These are phyloP conservation scores for Pseudogymnoascus sp. DNA, from an alignment of 2,329 filamentous ascomycete genomes.

Conservation along the genomic window DNA sequence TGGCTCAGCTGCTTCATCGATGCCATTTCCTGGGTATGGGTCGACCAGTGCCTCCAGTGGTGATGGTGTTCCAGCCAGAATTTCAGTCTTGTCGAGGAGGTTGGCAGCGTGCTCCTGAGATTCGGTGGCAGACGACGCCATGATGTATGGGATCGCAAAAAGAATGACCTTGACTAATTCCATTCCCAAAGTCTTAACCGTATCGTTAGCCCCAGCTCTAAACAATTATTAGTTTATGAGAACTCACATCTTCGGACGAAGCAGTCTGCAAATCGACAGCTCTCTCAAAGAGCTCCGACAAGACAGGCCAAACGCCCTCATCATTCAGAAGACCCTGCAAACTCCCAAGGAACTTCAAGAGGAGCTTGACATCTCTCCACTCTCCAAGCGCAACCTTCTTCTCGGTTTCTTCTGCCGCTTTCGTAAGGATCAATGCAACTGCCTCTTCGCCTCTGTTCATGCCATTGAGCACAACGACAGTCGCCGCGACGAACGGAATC, in stretches of 20 bases:
- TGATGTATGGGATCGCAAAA: slow-evolving; percentile 83
- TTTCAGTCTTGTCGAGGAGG: slow-evolving; percentile 87
- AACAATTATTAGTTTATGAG: neutral
- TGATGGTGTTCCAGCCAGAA: slow-evolving; percentile 85
- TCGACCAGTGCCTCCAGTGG: slow-evolving; percentile 79
- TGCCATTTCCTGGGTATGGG: slow-evolving; percentile 63
- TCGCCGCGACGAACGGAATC: slow-evolving; percentile 86
- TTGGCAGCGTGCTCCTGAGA: slow-evolving; percentile 68
- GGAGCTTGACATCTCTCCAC: slow-evolving; percentile 87
- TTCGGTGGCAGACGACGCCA: slow-evolving; percentile 64
- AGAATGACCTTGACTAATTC: slow-evolving; percentile 97
- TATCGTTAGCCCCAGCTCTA: neutral
- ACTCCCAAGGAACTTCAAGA: slow-evolving; percentile 82
- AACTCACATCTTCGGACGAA: slow-evolving; percentile 80
- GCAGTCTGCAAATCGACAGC: slow-evolving; percentile 92
- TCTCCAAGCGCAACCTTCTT: slow-evolving; percentile 62
- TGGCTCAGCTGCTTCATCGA: slow-evolving; percentile 53
- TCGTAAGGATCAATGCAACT: slow-evolving; percentile 60
- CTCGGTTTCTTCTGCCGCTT: slow-evolving; percentile 56
- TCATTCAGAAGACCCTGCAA: slow-evolving; percentile 73
- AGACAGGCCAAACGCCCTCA: slow-evolving; percentile 74
- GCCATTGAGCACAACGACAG: slow-evolving; percentile 72
- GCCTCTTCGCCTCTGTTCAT: slow-evolving; percentile 60
- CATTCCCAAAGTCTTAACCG: slow-evolving; percentile 55
- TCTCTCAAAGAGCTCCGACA: slow-evolving; percentile 84